Evolutionary conservation across 805 yeast species (phyloP).

Genomic region (Candida nonsorbophila): DNA sequence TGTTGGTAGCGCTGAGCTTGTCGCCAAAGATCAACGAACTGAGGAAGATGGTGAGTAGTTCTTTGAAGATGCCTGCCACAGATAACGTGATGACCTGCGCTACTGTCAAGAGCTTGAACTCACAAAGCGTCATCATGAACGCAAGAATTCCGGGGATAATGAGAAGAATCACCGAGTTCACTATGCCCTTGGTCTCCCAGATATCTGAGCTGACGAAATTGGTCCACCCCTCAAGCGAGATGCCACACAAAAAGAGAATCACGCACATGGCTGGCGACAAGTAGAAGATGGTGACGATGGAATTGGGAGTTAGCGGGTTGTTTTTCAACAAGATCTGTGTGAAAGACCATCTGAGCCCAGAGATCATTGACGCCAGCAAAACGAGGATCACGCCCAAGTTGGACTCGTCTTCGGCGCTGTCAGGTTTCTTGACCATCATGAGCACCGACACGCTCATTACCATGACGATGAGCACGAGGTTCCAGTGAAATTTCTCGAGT

Average conservation of each 20-base stretch:
- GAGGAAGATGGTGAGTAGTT: conserved; percentile 73
- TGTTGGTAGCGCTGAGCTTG: conserved; percentile 57
- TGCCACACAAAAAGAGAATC: conserved; percentile 56
- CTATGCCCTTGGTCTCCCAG: conserved; percentile 60
- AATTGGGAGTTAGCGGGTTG: conserved; percentile 50
- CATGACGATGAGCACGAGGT: conserved; percentile 61
- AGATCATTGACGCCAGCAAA: conserved; percentile 68
- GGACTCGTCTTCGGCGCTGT: conserved; percentile 13
- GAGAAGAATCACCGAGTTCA: conserved; percentile 52
- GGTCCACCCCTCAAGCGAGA: conserved; percentile 62
- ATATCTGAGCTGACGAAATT: conserved; percentile 49
- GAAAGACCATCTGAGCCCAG: conserved; percentile 93
- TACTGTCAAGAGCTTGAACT: conserved; percentile 73
- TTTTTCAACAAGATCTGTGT: conserved; percentile 75
- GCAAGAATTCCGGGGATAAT: conserved; percentile 83
- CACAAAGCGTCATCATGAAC: conserved; percentile 84
- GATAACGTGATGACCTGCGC: conserved; percentile 84
- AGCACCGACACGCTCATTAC: conserved; percentile 82
- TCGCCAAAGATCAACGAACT: conserved; percentile 73
- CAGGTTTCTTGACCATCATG: conserved; percentile 66
- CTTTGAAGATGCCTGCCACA: conserved; percentile 91
- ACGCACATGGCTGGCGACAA: conserved; percentile 81
- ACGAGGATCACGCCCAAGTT: conserved; percentile 68
- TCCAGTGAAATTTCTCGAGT: conserved; percentile 68
- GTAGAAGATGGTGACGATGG: conserved; percentile 78